A percentile compares a stretch with the other conserved stretches of the same genome.
Conservation (phyloP, 305 asterid species). For the Fraxinus floribunda region DNA sequence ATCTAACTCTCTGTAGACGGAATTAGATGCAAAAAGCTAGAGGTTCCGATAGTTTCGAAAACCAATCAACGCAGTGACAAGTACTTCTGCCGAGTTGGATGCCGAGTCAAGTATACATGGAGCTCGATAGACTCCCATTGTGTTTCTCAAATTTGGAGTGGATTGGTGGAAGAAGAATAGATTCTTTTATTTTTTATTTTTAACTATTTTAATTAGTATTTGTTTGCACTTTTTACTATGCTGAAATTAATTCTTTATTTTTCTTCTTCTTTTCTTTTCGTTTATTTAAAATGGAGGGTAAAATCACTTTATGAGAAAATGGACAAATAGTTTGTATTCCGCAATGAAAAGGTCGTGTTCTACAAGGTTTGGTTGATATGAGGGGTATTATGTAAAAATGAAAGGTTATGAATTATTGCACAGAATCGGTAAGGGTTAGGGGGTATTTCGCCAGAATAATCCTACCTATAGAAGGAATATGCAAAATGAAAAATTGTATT, state of each 20-base stretch:
- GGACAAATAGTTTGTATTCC: not conserved
- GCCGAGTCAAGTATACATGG: constrained; percentile 59
- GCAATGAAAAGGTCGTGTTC: not conserved
- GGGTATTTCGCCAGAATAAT: not conserved
- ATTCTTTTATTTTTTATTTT: too few relatives aligned
- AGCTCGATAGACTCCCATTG: constrained; percentile 39
- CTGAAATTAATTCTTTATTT: not conserved
- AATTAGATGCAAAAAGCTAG: constrained; percentile 49
- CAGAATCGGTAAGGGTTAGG: not conserved
- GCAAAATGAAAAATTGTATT: not conserved
- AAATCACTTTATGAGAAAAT: not conserved
- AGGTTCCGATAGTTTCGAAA: constrained; percentile 66
- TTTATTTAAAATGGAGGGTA: not conserved
- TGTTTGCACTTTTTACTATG: not conserved
- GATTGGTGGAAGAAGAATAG: not conserved
- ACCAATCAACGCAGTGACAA: constrained; percentile 93
- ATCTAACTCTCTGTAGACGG: constrained; percentile 64
- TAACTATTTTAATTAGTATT: not conserved
- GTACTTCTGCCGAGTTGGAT: constrained; percentile 42
- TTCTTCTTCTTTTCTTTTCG: not conserved
- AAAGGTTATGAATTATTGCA: not conserved
- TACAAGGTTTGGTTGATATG: not conserved
- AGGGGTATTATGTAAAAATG: not conserved
- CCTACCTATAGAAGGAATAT: not conserved
- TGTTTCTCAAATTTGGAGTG: not conserved